Evolutionary conservation across 805 yeast genomes (phyloP), one percentile per base, ranked within the genome.

Genomic region (Blastobotrys peoriensis): DNA sequence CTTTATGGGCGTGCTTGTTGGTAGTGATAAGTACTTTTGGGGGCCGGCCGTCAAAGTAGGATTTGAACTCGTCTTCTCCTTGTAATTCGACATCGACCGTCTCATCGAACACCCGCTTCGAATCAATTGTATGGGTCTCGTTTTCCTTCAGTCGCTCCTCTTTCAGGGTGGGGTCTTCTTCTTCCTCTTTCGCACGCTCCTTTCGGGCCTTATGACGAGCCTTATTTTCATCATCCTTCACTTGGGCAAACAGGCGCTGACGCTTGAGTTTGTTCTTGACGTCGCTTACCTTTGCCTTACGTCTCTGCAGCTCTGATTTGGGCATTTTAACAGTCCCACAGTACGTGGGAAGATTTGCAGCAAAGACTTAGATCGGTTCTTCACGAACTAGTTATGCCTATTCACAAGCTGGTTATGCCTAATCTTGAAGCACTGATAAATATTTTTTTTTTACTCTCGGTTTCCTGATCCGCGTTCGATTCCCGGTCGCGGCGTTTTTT

Each of bases 11-110:
- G 55, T 79, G 73, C 33, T 86, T 86, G 64, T 81, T 87, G 5
- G 98, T 93, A 5, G 98, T 93, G 44, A 93, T 68, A 45, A 93
- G 71, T 38, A 93, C 84, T 63, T 93, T 93, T 38, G 98, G 98
- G 41, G 81, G 79, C 49, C 71, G 62, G 36, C 73, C 71, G 18
- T 68, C 67, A 58, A 83, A 83, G 58, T 80, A 80, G 23, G 65
- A 61, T 30, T 70, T 74, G 60, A 85, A 85, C 56, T 67, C 70
- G 48, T 80, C 74, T 28, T 58, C 70, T 5, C 69, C 74, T 39
- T 72, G 75, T 4, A 65, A 54, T 36, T 62, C 68, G 13, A 63
- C 58, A 20, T 62, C 63, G 15, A 86, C 81, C 1, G 96, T 85
- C 63, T 89, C 96, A 61, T 88, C 97, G 54, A 65, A 88, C 1